Evolutionary conservation across 2,329 filamentous ascomycete species (phyloP), one percentile per base, ranked within the genome.

Genomic region (Penicillium sp.): DNA sequence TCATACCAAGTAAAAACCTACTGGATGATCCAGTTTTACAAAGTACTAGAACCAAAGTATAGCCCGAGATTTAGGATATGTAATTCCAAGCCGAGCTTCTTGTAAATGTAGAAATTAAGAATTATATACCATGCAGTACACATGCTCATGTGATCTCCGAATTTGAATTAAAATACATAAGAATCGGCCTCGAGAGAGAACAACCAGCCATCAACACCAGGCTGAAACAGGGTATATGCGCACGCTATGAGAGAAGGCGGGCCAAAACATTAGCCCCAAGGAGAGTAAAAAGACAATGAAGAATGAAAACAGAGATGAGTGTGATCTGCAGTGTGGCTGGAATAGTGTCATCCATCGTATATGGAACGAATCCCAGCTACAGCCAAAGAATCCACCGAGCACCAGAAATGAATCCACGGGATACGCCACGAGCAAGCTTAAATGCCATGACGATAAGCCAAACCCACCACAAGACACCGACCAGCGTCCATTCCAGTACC

Each of bases 401-500:
- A 8, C 82, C 80, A 9, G 78, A 74, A 43, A 84, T 75, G 0
- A 84, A 65, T 2, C 85, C 85, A 39, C 81, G 81, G 37, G 87
- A 81, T 1, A 88, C 61, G 9, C 86, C 85, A 53, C 85, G 76
- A 29, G 89, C 74, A 12, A 89, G 71, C 53, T 90, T 83, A 45
- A 88, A 78, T 20, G 93, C 78, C 69, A 91, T 89, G 20, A 97
- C 92, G 27, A 96, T 78, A 52, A 95, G 84, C 91, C 93, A 97
- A 13, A 95, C 86, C 72, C 88, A 91, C 91, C 94, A 97, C 86
- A 97, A 90, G 61, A 95, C 83, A 3, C 89, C 89, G 32, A 97
- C 85, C 15, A 97, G 80, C 43, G 85, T 76, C 91, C 91, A 97
- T 77, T 97, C 93, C 13, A 97, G 83, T 17, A 87, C 74, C 48